These are phyloP conservation scores for Termitomyces sp. DNA, from an alignment of 768 basidiomycete species.

Conservation along the genomic window DNA sequence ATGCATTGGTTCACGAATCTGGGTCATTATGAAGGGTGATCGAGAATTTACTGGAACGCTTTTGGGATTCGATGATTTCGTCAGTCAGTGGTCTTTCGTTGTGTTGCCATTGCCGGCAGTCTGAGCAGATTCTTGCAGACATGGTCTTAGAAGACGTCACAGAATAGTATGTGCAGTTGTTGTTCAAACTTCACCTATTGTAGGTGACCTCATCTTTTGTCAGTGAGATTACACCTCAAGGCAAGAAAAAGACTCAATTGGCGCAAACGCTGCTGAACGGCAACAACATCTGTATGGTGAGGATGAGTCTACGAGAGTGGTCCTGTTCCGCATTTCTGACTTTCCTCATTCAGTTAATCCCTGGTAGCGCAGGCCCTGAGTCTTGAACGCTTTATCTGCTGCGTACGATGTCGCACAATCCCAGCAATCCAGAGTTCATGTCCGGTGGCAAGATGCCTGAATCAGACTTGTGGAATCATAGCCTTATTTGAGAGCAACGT, in stretches of 20 bases:
- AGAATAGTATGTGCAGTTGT: conserved; percentile 70
- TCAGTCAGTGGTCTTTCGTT: conserved; percentile 69
- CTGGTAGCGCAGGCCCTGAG: conserved; percentile 69
- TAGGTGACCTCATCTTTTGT: neutral
- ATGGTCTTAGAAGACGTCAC: conserved; percentile 97
- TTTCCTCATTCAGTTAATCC: conserved; percentile 49
- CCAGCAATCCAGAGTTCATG: neutral
- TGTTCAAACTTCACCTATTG: neutral
- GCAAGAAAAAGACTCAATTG: conserved; percentile 75
- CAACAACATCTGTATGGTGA: conserved; percentile 95
- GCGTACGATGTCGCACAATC: neutral
- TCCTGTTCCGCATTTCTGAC: conserved; percentile 2
- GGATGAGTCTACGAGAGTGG: conserved; percentile 20
- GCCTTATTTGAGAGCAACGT: neutral
- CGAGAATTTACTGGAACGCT: conserved; percentile 95
- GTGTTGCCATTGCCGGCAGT: neutral
- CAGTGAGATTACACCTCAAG: conserved; percentile 86
- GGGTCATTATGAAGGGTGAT: conserved; percentile 98
- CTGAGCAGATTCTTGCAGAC: conserved; percentile 39
- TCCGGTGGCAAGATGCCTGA: neutral
- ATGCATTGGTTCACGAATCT: conserved; percentile 95
- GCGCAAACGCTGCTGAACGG: conserved; percentile 90
- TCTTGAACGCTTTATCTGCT: conserved; percentile 1
- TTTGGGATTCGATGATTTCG: conserved; percentile 97
- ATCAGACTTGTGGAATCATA: neutral